A percentile compares a stretch with the other conserved stretches of the same genome.
phyloP scores from a whole-genome alignment of 2,329 filamentous ascomycete species.

The Paradendryphiella salina region DNA sequence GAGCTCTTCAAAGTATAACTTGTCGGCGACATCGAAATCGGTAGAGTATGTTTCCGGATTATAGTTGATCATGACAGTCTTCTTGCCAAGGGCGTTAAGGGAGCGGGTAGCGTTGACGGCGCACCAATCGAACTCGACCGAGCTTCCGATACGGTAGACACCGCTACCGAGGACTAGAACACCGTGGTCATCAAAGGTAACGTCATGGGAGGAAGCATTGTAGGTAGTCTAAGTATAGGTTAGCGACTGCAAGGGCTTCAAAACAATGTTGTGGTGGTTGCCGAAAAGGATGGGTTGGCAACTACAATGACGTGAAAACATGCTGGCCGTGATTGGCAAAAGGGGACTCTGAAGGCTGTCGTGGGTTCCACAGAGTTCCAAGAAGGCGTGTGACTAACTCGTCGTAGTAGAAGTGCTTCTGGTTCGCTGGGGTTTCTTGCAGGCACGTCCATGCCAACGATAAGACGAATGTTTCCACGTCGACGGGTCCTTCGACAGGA shows the following conservation, averaged over 20 bases:
- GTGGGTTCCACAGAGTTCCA: no score
- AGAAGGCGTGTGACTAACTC: no score
- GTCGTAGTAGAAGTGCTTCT: no score
- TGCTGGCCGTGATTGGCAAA: no score
- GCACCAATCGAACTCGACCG: slow-evolving; percentile 99
- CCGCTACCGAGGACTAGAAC: slow-evolving; percentile 88
- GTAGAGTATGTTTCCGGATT: slow-evolving; percentile 53
- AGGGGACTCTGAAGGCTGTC: no score
- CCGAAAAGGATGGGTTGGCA: no score
- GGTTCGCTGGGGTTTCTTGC: no score
- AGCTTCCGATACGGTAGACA: slow-evolving; percentile 96
- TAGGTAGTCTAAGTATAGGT: slow-evolving; percentile 82
- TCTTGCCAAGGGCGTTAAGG: slow-evolving; percentile 83
- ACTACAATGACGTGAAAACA: no score
- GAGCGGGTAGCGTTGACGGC: slow-evolving; percentile 87
- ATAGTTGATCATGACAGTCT: slow-evolving; percentile 93
- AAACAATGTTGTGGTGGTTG: no score
- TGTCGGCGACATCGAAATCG: slow-evolving; percentile 87
- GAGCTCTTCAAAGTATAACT: slow-evolving; percentile 94
- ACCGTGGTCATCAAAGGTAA: slow-evolving; percentile 90
- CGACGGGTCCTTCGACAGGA: no score
- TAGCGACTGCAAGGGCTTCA: slow-evolving; percentile 3
- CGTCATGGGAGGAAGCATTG: slow-evolving; percentile 91
- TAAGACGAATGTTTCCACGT: no score
- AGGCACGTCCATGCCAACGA: no score